Evolutionary conservation across 306 rosid genomes (phyloP), one percentile per base, ranked within the genome.

Genomic region (Aeschynomene evenia): DNA sequence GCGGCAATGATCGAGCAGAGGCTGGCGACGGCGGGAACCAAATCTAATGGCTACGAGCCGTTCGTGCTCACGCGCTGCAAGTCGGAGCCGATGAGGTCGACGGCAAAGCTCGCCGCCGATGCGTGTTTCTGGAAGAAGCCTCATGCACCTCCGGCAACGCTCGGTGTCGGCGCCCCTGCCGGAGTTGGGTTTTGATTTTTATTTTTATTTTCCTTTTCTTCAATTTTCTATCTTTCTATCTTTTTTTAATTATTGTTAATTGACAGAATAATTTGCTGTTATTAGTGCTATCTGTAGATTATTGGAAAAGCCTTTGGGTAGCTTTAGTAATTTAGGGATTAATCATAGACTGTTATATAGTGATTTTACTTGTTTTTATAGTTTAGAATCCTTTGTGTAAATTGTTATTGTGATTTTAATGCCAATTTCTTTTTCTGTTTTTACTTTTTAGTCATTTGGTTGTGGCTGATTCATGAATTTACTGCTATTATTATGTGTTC

Each of bases 21-120:
- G 84, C 79, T 85, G 69, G 77, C 77, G 69, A 76, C 77, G 63
- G 94, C 77, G 56, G 94, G 89, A 8, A 76, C 92, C 0, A 80
- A 77, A 56, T 64, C 78, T 5, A 66, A 83, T 28, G 88, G 71
- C 2, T 88, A 87, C 55, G 96, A 90, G 88, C 97, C 99, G 74
- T 88, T 85, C 24, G 92, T 82, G 54, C 92, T 94, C 13, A 91
- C 85, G 10, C 88, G 99, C 23, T 94, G 99, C 70, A 91, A 94
- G 80, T 94, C 99, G 57, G 99, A 94, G 92, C 99, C 99, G 48
- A 78, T 79, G 97, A 83, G 89, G 72, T 78, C 96, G 0, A 63
- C 95, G 68, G 54, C 89, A 43, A 84, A 85, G 80, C 78, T 90
- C 0, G 81, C 89, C 1, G 85, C 92, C 8, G 99, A 91, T 40